Base-by-base conservation (phyloP, 2,329 filamentous ascomycete species). In the Cladosporium oxysporum region DNA sequence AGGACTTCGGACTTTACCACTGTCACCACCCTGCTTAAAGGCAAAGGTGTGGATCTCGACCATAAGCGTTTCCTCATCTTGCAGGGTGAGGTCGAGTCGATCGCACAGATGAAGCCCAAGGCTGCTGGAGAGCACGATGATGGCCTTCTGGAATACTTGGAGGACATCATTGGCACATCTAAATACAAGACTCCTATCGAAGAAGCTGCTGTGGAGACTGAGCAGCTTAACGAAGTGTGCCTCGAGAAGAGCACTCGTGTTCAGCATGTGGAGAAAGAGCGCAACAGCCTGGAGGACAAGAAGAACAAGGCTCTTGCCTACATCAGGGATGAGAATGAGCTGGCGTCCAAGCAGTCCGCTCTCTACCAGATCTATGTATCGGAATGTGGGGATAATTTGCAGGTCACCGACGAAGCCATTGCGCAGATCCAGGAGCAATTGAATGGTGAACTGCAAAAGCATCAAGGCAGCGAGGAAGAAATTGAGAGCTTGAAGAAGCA, bases 71-170 rank as follows among this genome's bases (percentile, higher is more conserved):
- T 99, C 80, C 82, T 99, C 63, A 99, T 99, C 75, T 82, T 99
- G 12, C 95, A 99, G 78, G 95, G 95, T 75, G 95, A 99, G 77
- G 95, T 99, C 66, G 95, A 99, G 78, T 97, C 94, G 0, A 99
- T 99, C 76, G 94, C 95, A 7, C 95, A 98, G 79, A 99, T 99
- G 95, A 99, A 99, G 79, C 85, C 96, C 21, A 99, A 99, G 78
- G 95, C 96, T 4, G 89, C 86, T 50, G 94, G 92, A 72, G 95
- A 99, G 77, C 94, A 98, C 75, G 95, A 99, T 68, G 95, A 99
- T 74, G 95, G 95, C 14, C 85, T 99, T 3, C 84, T 99, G 21
- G 95, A 99, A 78, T 99, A 99, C 70, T 87, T 99, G 0, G 95
- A 99, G 77, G 95, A 99, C 74, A 99, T 99, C 68, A 98, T 99